These are phyloP conservation scores for Heracleum sosnowskyi DNA, from an alignment of 129 eudicot species.

Conservation along the genomic window DNA sequence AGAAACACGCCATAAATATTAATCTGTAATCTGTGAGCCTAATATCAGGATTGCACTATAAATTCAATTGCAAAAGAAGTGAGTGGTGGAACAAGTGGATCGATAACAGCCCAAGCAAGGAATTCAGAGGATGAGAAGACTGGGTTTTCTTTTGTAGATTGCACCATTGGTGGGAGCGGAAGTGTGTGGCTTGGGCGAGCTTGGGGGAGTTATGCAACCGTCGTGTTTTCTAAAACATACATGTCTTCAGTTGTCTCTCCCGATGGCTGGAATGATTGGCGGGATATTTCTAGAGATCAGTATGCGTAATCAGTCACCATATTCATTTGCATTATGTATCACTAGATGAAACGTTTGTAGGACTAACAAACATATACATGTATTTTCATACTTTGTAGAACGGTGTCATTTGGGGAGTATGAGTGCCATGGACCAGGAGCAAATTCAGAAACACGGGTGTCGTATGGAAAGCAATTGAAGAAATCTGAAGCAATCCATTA, in stretches of 20 bases:
- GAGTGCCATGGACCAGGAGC: conserved; percentile 69
- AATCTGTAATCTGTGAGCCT: neutral
- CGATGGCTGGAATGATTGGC: conserved; percentile 96
- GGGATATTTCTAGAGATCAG: conserved; percentile 67
- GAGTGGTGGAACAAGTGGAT: conserved; percentile 46
- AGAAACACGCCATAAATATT: neutral
- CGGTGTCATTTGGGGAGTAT: conserved; percentile 67
- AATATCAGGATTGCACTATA: conserved; percentile 51
- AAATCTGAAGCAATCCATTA: conserved; percentile 50
- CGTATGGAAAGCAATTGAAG: conserved; percentile 49
- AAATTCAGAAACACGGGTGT: conserved; percentile 33
- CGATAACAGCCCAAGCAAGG: conserved; percentile 77
- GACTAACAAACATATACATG: neutral
- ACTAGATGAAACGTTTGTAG: neutral
- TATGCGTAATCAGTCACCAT: conserved; percentile 20
- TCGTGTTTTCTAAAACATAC: conserved; percentile 53
- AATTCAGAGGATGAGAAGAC: conserved; percentile 46
- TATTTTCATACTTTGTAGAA: conserved; percentile 47
- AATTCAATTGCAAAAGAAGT: conserved; percentile 56
- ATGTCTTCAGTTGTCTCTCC: conserved; percentile 67
- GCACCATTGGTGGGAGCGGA: conserved; percentile 63
- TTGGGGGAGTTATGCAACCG: conserved; percentile 81
- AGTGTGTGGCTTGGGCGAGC: conserved; percentile 91
- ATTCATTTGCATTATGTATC: neutral
- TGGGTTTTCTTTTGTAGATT: conserved; percentile 73